phyloP scores from a whole-genome alignment of 2,329 filamentous ascomycete genomes.

The Raffaelea ambrosiae region DNA sequence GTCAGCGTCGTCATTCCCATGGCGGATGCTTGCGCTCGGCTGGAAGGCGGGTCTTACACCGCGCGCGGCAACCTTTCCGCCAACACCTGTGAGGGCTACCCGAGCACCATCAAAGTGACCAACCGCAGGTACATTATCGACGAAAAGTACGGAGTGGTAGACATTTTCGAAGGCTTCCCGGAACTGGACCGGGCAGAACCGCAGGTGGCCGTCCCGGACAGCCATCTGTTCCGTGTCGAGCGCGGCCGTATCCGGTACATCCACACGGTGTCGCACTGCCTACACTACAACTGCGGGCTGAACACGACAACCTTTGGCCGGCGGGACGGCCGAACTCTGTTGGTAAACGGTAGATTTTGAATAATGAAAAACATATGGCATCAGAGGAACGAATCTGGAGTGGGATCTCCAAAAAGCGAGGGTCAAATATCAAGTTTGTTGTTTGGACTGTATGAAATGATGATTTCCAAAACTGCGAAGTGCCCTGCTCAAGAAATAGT shows the following conservation, averaged over 20 bases:
- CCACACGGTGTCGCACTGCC: constrained; percentile 23
- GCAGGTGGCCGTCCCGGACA: constrained; percentile 17
- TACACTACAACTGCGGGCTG: constrained; percentile 15
- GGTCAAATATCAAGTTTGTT: too few species aligned
- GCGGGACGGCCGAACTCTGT: too few species aligned
- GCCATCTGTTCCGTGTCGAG: constrained; percentile 24
- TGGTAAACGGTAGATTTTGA: too few species aligned
- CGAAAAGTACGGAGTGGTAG: constrained; percentile 15
- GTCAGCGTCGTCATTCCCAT: constrained; percentile 23
- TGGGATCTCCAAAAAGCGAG: too few species aligned
- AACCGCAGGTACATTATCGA: constrained; percentile 18
- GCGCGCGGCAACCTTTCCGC: constrained; percentile 11
- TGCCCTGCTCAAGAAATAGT: too few species aligned
- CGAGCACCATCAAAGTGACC: constrained; percentile 15
- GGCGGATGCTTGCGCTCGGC: constrained; percentile 23
- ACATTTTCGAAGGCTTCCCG: constrained; percentile 21
- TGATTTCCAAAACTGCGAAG: too few species aligned
- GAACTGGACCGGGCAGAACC: constrained; percentile 12
- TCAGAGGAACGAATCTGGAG: too few species aligned
- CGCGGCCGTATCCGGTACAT: constrained; percentile 23
- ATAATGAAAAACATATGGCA: too few species aligned
- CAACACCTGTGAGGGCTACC: constrained; percentile 19
- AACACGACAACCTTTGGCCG: constrained; percentile 2
- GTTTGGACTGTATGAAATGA: too few species aligned
- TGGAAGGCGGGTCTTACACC: constrained; percentile 19